Percentiles rank a stretch among this genome's conserved stretches.
Evolutionary conservation across 129 eudicot species (phyloP).

Genomic region (sunflower (Helianthus annuus)): HanXRQr2.0-SUNRISE NC_035443.2:111239149-111239648

Average conservation of each 20-base stretch:
- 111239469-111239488: neutral
- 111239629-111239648: neutral
- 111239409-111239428: neutral
- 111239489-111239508: conserved; percentile 66
- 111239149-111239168: too few species aligned
- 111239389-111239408: neutral
- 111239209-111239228: conserved; percentile 5
- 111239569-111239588: conserved; percentile 86
- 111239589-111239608: conserved; percentile 28
- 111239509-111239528: conserved; percentile 72
- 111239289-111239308: neutral
- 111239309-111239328: conserved; percentile 99
- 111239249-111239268: neutral
- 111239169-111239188: neutral
- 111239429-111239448: too few species aligned
- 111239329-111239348: conserved; percentile 97
- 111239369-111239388: conserved; percentile 85
- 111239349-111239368: conserved; percentile 93
- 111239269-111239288: neutral
- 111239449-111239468: too few species aligned
- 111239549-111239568: conserved; percentile 78
- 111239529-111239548: conserved; percentile 91
- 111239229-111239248: conserved; percentile 18
- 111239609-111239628: neutral
- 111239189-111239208: conserved; percentile 15